These are phyloP conservation scores for Pseudogymnoascus sp. DNA, from an alignment of 2,329 filamentous ascomycete genomes.

Conservation along the genomic window DNA sequence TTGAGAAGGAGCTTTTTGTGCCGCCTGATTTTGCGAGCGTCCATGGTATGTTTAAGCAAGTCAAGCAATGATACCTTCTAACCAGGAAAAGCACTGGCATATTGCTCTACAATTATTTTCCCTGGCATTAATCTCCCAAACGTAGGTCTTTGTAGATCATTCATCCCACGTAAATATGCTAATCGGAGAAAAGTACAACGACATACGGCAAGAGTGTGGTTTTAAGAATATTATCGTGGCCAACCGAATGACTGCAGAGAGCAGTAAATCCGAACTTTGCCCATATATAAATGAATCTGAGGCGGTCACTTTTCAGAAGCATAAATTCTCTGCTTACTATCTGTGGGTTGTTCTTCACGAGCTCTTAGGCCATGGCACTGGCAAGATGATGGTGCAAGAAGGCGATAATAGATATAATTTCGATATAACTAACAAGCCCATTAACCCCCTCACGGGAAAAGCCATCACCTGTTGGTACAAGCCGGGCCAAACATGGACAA, in stretches of 20 bases:
- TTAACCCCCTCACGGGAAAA: conserved; percentile 47
- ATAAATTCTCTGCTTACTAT: conserved; percentile 60
- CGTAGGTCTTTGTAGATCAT: conserved; percentile 22
- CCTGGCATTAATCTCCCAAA: conserved; percentile 39
- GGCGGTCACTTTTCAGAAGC: conserved; percentile 52
- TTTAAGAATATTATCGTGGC: conserved; percentile 60
- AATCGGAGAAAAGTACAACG: conserved; percentile 38
- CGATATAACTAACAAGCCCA: conserved; percentile 47
- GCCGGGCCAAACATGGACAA: conserved; percentile 57
- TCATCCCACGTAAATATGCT: conserved; percentile 8
- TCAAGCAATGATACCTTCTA: no score
- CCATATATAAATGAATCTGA: conserved; percentile 57
- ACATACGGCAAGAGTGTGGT: conserved; percentile 50
- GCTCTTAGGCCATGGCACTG: conserved; percentile 57
- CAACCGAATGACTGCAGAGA: conserved; percentile 47
- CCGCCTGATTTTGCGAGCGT: conserved; percentile 67
- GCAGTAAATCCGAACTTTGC: conserved; percentile 34
- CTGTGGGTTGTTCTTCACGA: conserved; percentile 67
- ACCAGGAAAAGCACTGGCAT: conserved; percentile 30
- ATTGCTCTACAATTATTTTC: conserved; percentile 38
- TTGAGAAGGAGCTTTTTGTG: conserved; percentile 66
- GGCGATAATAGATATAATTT: conserved; percentile 52
- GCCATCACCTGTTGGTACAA: conserved; percentile 53
- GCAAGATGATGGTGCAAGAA: conserved; percentile 52
- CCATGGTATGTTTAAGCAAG: conserved; percentile 45